phyloP scores from a whole-genome alignment of 208 protist species.

The Trypanosoma grayi region DNA sequence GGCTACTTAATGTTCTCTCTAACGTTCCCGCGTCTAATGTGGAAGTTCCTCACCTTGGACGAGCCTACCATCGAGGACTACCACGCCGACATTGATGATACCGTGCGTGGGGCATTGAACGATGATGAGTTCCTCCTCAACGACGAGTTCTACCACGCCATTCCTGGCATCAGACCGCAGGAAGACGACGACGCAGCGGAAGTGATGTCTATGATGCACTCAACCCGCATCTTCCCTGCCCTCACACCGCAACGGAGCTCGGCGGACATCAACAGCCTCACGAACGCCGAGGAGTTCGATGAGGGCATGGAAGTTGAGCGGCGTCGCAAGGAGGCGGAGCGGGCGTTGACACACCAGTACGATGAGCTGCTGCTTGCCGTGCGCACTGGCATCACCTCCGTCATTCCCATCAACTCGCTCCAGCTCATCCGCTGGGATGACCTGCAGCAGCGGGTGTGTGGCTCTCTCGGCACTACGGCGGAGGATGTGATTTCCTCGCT shows the following conservation, averaged over 20 bases:
- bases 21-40: conserved; percentile 72
- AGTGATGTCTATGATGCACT: conserved; percentile 1
- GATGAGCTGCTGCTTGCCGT: conserved; percentile 69
- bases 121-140: conserved; percentile 79
- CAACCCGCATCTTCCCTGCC: neutral
- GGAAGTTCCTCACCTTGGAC: conserved; percentile 85
- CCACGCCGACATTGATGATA: conserved; percentile 82
- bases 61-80: conserved; percentile 74
- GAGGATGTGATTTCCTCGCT: conserved; percentile 73
- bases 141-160: conserved; percentile 56
- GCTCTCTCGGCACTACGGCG: conserved; percentile 36
- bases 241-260: neutral
- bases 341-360: conserved; percentile 80
- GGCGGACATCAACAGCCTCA: neutral
- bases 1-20: conserved; percentile 74
- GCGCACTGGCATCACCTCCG: conserved; percentile 58
- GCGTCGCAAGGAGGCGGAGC: conserved; percentile 45
- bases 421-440: conserved; percentile 78
- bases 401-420: conserved; percentile 53
- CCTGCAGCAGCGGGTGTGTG: conserved; percentile 79
- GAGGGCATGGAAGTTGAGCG: conserved; percentile 26
- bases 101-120: conserved; percentile 54
- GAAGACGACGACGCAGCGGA: neutral
- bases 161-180: conserved; percentile 30
- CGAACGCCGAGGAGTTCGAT: neutral